A percentile compares a stretch with the other conserved stretches of the same genome.
These are phyloP conservation scores for Penicillium sp. DNA, from an alignment of 2,329 filamentous ascomycete genomes.

Conservation along the genomic window DNA sequence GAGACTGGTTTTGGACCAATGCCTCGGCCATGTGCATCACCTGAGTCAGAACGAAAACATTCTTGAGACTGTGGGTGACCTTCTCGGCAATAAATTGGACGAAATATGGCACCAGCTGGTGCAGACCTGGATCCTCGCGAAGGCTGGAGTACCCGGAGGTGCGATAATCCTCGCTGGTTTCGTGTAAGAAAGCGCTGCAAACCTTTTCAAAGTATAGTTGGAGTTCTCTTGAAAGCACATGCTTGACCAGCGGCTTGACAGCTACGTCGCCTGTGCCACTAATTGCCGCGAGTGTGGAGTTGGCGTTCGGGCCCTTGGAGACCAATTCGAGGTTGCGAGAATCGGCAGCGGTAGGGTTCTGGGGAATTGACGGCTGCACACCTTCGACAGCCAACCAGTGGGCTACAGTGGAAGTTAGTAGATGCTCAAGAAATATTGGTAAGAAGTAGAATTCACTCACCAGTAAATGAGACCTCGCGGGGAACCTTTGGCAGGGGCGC, in stretches of 20 bases:
- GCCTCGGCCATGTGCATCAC: slow-evolving; percentile 90
- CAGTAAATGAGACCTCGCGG: slow-evolving; percentile 86
- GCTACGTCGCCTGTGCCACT: slow-evolving; percentile 79
- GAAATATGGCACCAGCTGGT: slow-evolving; percentile 95
- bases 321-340: slow-evolving; percentile 79
- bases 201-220: slow-evolving; percentile 97
- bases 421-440: not conserved
- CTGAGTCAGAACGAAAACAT: slow-evolving; percentile 81
- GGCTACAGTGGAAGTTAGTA: slow-evolving; percentile 51
- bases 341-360: slow-evolving; percentile 88
- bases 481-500: slow-evolving; percentile 92
- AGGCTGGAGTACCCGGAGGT: slow-evolving; percentile 83
- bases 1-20: slow-evolving; percentile 75
- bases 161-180: slow-evolving; percentile 81
- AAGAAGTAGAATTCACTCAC: slow-evolving; percentile 48
- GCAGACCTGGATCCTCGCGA: slow-evolving; percentile 83
- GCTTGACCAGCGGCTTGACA: slow-evolving; percentile 89
- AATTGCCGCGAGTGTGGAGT: slow-evolving; percentile 77
- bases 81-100: slow-evolving; percentile 94
- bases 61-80: slow-evolving; percentile 89
- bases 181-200: slow-evolving; percentile 81
- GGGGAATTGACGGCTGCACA: slow-evolving; percentile 91
- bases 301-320: slow-evolving; percentile 85
- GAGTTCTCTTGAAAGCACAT: slow-evolving; percentile 92
- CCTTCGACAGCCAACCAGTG: slow-evolving; percentile 98